Evolutionary conservation across 164 flowering plant genomes (phyloP).

Genomic region (Akebia trifoliata): DNA sequence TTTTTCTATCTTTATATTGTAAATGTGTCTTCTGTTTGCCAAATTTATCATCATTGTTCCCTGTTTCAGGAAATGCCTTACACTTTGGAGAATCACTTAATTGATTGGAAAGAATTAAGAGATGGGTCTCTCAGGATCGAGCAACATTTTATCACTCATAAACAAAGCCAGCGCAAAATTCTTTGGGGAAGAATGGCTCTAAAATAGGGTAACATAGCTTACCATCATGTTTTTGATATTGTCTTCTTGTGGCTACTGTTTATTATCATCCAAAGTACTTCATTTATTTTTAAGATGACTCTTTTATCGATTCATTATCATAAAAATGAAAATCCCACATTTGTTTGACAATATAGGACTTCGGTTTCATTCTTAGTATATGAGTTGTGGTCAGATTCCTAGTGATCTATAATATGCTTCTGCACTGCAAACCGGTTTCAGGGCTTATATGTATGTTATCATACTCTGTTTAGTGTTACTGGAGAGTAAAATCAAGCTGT

Average conservation of each 20-base stretch:
- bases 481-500: too few relatives aligned
- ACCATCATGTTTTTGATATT: neutral
- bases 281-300: neutral
- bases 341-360: too few relatives aligned
- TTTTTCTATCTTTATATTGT: neutral
- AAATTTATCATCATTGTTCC: neutral
- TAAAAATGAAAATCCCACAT: too few relatives aligned
- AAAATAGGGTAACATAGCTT: slow-evolving; percentile 69
- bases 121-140: slow-evolving; percentile 92
- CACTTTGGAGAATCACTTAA: slow-evolving; percentile 68
- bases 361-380: too few relatives aligned
- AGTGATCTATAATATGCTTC: too few relatives aligned
- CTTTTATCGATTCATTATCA: neutral
- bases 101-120: slow-evolving; percentile 82
- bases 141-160: slow-evolving; percentile 71
- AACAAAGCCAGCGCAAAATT: slow-evolving; percentile 80
- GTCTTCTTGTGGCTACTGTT: neutral
- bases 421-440: too few relatives aligned
- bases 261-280: too few relatives aligned
- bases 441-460: too few relatives aligned
- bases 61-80: slow-evolving; percentile 87
- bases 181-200: slow-evolving; percentile 86
- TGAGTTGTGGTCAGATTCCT: too few relatives aligned
- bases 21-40: neutral
- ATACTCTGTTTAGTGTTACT: too few relatives aligned